phyloP scores from a whole-genome alignment of 768 basidiomycete species.

The Gyrodon lividus region DNA sequence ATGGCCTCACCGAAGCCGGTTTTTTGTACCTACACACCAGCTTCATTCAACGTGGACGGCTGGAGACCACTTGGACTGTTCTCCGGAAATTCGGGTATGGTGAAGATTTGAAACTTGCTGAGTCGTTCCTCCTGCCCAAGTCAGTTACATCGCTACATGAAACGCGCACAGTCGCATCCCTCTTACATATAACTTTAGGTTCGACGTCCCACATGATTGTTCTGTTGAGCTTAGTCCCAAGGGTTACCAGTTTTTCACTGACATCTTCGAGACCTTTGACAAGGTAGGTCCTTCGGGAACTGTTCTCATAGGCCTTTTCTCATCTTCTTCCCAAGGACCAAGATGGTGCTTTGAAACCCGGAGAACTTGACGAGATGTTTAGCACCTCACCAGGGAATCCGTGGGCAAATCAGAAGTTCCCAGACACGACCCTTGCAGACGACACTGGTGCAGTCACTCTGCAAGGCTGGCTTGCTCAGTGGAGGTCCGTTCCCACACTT shows the following conservation, averaged over 20 bases:
- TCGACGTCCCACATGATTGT: slow-evolving; percentile 91
- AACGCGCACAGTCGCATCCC: background rate
- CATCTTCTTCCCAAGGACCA: slow-evolving; percentile 60
- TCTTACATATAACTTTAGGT: slow-evolving; percentile 46
- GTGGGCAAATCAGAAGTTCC: slow-evolving; percentile 91
- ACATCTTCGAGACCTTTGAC: slow-evolving; percentile 94
- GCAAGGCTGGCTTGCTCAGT: slow-evolving; percentile 97
- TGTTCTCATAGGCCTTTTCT: background rate
- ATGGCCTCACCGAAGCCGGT: slow-evolving; percentile 87
- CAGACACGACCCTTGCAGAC: slow-evolving; percentile 84
- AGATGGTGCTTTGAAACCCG: slow-evolving; percentile 85
- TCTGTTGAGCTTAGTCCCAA: slow-evolving; percentile 93
- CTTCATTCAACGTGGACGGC: slow-evolving; percentile 92
- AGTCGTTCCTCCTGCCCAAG: slow-evolving; percentile 88
- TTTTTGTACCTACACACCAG: slow-evolving; percentile 94
- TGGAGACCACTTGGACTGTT: slow-evolving; percentile 98
- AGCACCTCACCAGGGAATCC: slow-evolving; percentile 95
- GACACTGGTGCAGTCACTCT: slow-evolving; percentile 90
- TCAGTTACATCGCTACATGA: slow-evolving; percentile 37
- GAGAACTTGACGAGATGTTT: slow-evolving; percentile 86
- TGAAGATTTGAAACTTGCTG: slow-evolving; percentile 87
- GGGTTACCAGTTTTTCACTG: slow-evolving; percentile 96
- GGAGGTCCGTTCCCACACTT: slow-evolving; percentile 66
- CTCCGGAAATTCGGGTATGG: slow-evolving; percentile 94
- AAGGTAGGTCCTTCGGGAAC: slow-evolving; percentile 48